Percentiles rank a stretch among this genome's conserved stretches.
These are phyloP conservation scores for Rhizophagus clarus DNA, from an alignment of 192 early-diverging fungal species.

Conservation along the genomic window DNA sequence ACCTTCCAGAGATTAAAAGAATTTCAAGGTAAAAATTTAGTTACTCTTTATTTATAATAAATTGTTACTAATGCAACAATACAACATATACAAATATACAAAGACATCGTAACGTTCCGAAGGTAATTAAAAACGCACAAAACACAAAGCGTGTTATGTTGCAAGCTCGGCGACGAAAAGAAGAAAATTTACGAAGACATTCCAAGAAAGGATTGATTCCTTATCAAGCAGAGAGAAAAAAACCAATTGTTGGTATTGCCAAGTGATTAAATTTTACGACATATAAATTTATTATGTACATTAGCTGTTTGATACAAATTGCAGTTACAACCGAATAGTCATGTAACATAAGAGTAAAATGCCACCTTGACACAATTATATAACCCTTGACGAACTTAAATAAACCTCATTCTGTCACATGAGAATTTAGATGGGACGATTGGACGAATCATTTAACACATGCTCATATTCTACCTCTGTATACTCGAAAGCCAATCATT, in stretches of 20 bases:
- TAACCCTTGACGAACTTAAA: too few species aligned
- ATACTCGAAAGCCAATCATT: too few species aligned
- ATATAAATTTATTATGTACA: too few species aligned
- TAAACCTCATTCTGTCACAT: too few species aligned
- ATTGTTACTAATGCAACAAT: too few species aligned
- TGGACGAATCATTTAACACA: too few species aligned
- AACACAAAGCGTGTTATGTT: conserved; percentile 81
- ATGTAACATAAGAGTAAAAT: too few species aligned
- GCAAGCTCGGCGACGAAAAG: conserved; percentile 79
- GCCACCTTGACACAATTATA: too few species aligned
- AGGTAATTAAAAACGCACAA: conserved; percentile 78
- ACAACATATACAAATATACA: conserved; percentile 8
- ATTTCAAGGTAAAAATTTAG: conserved; percentile 49
- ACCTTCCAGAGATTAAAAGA: conserved; percentile 86
- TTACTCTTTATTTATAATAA: background rate
- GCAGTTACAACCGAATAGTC: too few species aligned
- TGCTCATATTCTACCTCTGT: too few species aligned
- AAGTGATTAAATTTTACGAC: conserved; percentile 39
- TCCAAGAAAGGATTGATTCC: conserved; percentile 59
- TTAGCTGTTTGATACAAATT: too few species aligned
- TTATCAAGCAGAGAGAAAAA: conserved; percentile 71
- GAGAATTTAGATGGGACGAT: too few species aligned
- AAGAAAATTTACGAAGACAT: conserved; percentile 91
- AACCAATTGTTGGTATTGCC: conserved; percentile 65
- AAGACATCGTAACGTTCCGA: conserved; percentile 86